Conservation (phyloP, 179 eudicot species). For the Nepenthes alata region DNA sequence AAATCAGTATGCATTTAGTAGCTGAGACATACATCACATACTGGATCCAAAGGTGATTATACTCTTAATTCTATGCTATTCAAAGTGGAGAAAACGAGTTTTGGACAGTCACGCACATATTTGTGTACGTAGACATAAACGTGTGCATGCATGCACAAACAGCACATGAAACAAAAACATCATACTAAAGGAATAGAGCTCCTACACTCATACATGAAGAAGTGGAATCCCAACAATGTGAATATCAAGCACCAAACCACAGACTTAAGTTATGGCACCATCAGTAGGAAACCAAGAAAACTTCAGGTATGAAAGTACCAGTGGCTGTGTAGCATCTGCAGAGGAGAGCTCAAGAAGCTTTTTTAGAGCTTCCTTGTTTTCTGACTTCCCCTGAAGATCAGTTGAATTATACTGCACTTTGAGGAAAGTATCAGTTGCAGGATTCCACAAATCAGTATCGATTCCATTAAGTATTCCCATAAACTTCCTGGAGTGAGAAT, state of each 20-base stretch:
- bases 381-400: constrained; percentile 70
- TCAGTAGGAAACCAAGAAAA: background rate
- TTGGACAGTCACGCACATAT: too few relatives aligned
- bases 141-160: too few relatives aligned
- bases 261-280: background rate
- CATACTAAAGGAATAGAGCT: constrained; percentile 2
- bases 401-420: constrained; percentile 57
- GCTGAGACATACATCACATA: too few relatives aligned
- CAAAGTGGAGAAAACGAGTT: too few relatives aligned
- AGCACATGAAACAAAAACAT: background rate
- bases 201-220: background rate
- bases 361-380: constrained; percentile 70
- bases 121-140: too few relatives aligned
- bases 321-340: constrained; percentile 42
- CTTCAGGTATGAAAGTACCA: constrained; percentile 28
- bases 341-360: constrained; percentile 58
- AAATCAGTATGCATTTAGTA: too few relatives aligned
- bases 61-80: too few relatives aligned
- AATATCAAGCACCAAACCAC: constrained; percentile 1
- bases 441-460: constrained; percentile 93
- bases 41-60: too few relatives aligned
- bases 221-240: too few relatives aligned
- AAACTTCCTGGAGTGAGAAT: constrained; percentile 72
- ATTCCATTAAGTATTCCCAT: constrained; percentile 89
- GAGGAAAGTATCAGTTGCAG: constrained; percentile 67